Conservation (phyloP, 108 stramenopile species). For the Cyclotella cryptica region DNA sequence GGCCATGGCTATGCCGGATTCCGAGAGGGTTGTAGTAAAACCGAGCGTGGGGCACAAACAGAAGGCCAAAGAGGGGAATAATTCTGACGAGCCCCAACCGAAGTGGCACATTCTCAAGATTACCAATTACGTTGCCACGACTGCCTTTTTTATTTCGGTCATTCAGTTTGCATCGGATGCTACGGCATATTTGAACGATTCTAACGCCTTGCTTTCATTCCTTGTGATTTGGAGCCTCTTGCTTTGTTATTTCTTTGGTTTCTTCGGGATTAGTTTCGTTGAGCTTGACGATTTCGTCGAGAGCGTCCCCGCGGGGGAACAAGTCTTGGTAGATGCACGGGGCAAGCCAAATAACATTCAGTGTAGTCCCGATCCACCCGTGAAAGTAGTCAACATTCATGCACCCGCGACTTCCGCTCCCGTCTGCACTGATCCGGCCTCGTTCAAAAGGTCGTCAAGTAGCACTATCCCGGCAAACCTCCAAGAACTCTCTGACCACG, state of each 20-base stretch:
- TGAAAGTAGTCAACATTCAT: constrained; percentile 64
- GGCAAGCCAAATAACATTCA: background rate
- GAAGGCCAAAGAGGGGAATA: constrained; percentile 15
- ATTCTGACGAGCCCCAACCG: constrained; percentile 60
- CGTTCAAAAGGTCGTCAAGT: constrained; percentile 48
- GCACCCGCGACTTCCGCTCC: constrained; percentile 75
- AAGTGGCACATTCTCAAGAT: constrained; percentile 83
- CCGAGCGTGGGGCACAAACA: constrained; percentile 19
- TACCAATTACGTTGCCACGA: constrained; percentile 66
- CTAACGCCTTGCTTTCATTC: constrained; percentile 63
- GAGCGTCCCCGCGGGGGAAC: constrained; percentile 37
- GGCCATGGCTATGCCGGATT: background rate
- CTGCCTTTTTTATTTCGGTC: constrained; percentile 66
- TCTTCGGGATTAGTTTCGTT: constrained; percentile 95
- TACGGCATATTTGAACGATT: constrained; percentile 66
- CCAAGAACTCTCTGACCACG: constrained; percentile 64
- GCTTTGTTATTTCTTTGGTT: constrained; percentile 95
- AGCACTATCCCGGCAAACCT: constrained; percentile 40
- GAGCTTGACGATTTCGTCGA: constrained; percentile 62
- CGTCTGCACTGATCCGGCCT: constrained; percentile 73
- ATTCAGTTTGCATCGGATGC: constrained; percentile 69
- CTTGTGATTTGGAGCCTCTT: constrained; percentile 80
- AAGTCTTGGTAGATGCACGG: background rate
- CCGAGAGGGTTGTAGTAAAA: constrained; percentile 17
- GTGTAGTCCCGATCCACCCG: constrained; percentile 21